Base-by-base conservation (phyloP, 495 filamentous ascomycete species). In the Daldinia caldariorum region DNA sequence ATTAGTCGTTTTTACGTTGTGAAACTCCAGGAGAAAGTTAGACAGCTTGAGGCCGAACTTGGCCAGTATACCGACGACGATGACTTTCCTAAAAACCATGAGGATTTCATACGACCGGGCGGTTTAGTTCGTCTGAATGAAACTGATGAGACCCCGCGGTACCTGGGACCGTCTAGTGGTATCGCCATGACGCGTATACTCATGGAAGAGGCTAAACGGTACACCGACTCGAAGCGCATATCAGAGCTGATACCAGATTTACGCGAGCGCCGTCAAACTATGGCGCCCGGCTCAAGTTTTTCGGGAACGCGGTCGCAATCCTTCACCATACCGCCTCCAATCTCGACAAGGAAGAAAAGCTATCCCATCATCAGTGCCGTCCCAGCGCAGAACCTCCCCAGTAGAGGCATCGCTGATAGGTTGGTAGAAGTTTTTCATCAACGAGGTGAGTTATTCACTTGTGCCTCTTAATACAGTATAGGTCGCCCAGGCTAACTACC, bases 151-250 rank as follows among this genome's bases (percentile, higher is more conserved):
- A 87, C 86, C 14, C 84, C 93, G 10, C 89, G 94, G 63, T 98
- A 94, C 73, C 84, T 98, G 12, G 94, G 94, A 0, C 89, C 94
- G 10, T 94, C 93, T 10, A 97, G 94, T 77, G 94, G 94, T 65
- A 94, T 97, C 76, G 92, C 92, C 67, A 94, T 98, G 80, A 94
- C 94, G 16, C 88, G 94, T 37, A 81, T 97, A 72, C 91, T 98
- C 31, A 97, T 98, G 89, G 93, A 97, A 76, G 88, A 97, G 73
- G 94, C 94, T 50, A 98, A 94, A 73, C 89, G 91, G 64, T 93
- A 92, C 67, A 94, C 91, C 34, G 89, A 92, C 63, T 88, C 91
- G 3, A 92, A 91, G 77, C 91, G 88, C 64, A 97, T 97, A 79
- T 89, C 91, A 58, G 92, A 97, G 73, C 87, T 97, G 31, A 88